A percentile compares a stretch with the other conserved stretches of the same genome.
Evolutionary conservation across 2,329 filamentous ascomycete genomes (phyloP).

Genomic region (Cadophora malorum): DNA sequence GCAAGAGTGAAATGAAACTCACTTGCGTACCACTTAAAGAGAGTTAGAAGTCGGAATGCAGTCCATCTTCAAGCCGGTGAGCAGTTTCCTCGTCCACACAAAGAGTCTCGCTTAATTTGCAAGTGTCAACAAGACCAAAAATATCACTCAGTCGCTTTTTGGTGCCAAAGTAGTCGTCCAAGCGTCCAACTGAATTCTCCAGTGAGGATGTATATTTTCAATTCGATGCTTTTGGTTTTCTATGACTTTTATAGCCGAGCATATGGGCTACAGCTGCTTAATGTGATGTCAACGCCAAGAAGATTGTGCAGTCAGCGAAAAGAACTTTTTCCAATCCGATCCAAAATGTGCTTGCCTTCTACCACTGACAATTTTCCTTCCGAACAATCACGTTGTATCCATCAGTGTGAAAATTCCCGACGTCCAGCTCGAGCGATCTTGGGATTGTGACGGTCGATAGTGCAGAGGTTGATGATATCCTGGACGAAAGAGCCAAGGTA

Average conservation of each 20-base stretch:
- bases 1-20: too few species aligned
- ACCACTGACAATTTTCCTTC: background rate
- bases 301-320: background rate
- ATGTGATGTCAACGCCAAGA: background rate
- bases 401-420: background rate
- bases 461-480: background rate
- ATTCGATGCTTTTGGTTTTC: too few species aligned
- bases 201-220: too few species aligned
- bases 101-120: background rate
- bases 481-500: background rate
- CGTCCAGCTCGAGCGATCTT: background rate
- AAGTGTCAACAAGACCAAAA: conserved; percentile 3
- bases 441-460: background rate
- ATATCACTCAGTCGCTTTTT: background rate
- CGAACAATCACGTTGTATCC: conserved; percentile 1
- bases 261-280: too few species aligned
- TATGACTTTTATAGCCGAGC: too few species aligned
- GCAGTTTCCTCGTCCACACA: background rate
- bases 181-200: background rate
- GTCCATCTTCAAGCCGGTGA: too few species aligned
- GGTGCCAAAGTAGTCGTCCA: background rate
- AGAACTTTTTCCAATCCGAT: background rate
- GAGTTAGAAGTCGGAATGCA: too few species aligned
- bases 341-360: background rate
- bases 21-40: too few species aligned